Evolutionary conservation across 169 alveolate genomes (phyloP).

Genomic region (Plasmodium gaboni): DNA sequence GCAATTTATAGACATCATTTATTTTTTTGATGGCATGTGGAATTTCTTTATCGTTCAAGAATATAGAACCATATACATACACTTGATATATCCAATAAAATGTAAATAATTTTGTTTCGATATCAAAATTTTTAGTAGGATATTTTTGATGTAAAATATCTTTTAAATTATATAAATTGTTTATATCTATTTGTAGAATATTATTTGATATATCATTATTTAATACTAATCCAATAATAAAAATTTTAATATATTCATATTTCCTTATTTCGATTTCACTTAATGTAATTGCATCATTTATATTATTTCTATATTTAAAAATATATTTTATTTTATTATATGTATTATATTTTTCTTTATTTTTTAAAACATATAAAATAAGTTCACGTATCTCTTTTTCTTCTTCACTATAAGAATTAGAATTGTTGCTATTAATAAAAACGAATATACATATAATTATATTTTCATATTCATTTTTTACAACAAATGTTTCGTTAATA

Average conservation of each 20-base stretch:
- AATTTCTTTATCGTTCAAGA: slow-evolving; percentile 18
- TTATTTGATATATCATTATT: slow-evolving; percentile 39
- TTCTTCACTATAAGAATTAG: slow-evolving; percentile 16
- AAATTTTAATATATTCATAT: slow-evolving; percentile 16
- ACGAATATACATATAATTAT: slow-evolving; percentile 27
- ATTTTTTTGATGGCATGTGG: neutral
- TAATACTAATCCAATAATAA: slow-evolving; percentile 45
- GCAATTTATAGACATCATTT: slow-evolving; percentile 14
- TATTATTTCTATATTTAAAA: slow-evolving; percentile 59
- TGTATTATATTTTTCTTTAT: slow-evolving; percentile 17
- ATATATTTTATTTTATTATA: slow-evolving; percentile 11
- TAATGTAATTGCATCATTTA: slow-evolving; percentile 60
- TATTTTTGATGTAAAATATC: slow-evolving; percentile 31
- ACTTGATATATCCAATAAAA: slow-evolving; percentile 71
- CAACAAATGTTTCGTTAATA: neutral
- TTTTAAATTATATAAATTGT: slow-evolving; percentile 27
- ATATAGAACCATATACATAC: slow-evolving; percentile 59
- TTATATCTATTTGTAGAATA: slow-evolving; percentile 29
- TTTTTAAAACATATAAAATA: slow-evolving; percentile 33
- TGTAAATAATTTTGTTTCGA: slow-evolving; percentile 37
- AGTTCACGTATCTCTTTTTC: slow-evolving; percentile 69
- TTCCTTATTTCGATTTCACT: slow-evolving; percentile 61
- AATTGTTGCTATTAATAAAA: slow-evolving; percentile 13
- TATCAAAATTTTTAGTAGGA: slow-evolving; percentile 7
- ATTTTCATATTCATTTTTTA: slow-evolving; percentile 5